Percentiles rank a stretch among this genome's conserved stretches.
Conservation (phyloP, 192 early-diverging fungal species). For the Coemansia umbellata region DNA sequence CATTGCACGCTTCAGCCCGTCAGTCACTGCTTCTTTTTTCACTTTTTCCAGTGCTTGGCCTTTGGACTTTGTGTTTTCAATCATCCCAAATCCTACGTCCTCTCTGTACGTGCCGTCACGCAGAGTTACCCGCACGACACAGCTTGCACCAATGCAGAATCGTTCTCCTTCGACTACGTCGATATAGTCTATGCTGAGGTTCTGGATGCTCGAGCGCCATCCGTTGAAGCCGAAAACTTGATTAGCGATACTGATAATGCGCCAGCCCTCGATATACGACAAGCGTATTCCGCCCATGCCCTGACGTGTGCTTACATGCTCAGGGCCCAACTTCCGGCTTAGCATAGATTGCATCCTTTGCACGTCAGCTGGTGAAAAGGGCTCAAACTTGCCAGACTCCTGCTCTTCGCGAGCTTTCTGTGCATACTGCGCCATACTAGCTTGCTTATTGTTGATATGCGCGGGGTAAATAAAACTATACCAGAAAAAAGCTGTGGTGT, state of each 20-base stretch:
- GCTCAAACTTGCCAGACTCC: neutral
- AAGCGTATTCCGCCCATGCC: slow-evolving; percentile 69
- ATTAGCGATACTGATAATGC: slow-evolving; percentile 82
- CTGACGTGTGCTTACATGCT: slow-evolving; percentile 60
- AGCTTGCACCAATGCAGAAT: slow-evolving; percentile 66
- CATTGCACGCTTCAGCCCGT: slow-evolving; percentile 85
- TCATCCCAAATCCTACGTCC: slow-evolving; percentile 83
- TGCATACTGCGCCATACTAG: slow-evolving; percentile 11
- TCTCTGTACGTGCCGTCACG: slow-evolving; percentile 86
- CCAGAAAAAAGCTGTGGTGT: neutral
- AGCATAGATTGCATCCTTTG: slow-evolving; percentile 34
- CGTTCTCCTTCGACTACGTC: slow-evolving; percentile 53
- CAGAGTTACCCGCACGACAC: slow-evolving; percentile 76
- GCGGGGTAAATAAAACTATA: too few relatives aligned
- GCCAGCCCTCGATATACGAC: slow-evolving; percentile 81
- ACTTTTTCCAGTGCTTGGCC: slow-evolving; percentile 82
- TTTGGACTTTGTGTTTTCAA: slow-evolving; percentile 75
- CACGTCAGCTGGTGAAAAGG: slow-evolving; percentile 15
- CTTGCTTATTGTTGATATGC: too few relatives aligned
- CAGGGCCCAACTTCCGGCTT: slow-evolving; percentile 63
- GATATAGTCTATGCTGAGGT: slow-evolving; percentile 72
- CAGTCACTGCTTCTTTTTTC: slow-evolving; percentile 87
- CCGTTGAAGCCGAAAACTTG: slow-evolving; percentile 94
- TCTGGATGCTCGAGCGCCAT: slow-evolving; percentile 76
- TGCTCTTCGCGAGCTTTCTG: neutral